Conservation (phyloP, 2,329 filamentous ascomycete species). For the Aspergillus arachidicola region DNA sequence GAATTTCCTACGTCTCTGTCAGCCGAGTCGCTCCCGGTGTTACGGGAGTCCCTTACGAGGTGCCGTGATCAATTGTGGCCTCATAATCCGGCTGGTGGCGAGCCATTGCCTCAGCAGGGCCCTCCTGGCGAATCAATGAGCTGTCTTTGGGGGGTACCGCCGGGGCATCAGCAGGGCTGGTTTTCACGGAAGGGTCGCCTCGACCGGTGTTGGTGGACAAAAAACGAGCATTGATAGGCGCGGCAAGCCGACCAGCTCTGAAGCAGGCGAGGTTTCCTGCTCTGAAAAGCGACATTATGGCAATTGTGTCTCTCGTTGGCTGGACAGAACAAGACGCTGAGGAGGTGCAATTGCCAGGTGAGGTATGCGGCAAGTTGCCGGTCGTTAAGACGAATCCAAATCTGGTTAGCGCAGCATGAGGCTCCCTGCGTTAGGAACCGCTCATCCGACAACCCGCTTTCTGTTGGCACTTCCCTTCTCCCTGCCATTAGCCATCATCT, state of each 20-base stretch:
- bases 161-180: constrained; percentile 48
- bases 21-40: constrained; percentile 21
- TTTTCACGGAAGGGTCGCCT: constrained; percentile 59
- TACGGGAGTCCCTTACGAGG: constrained; percentile 67
- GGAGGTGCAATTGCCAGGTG: constrained; percentile 31
- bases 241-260: constrained; percentile 32
- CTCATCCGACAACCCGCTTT: constrained; percentile 42
- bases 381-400: constrained; percentile 36
- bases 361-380: constrained; percentile 35
- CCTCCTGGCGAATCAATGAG: constrained; percentile 55
- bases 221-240: constrained; percentile 41
- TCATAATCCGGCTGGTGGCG: constrained; percentile 80
- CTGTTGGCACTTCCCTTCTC: constrained; percentile 37
- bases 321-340: constrained; percentile 30
- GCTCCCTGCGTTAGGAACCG: constrained; percentile 28
- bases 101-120: constrained; percentile 53
- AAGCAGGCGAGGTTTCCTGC: constrained; percentile 45
- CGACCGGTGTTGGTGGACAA: constrained; percentile 41
- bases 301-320: constrained; percentile 21
- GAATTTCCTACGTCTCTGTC: constrained; percentile 66
- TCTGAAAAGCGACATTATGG: constrained; percentile 69
- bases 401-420: constrained; percentile 37
- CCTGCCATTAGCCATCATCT: constrained; percentile 35
- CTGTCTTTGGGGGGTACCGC: constrained; percentile 39
- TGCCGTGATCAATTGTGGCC: constrained; percentile 80